Conservation (phyloP, 257 asterid species). For the Nicotiana obtusifolia region DNA sequence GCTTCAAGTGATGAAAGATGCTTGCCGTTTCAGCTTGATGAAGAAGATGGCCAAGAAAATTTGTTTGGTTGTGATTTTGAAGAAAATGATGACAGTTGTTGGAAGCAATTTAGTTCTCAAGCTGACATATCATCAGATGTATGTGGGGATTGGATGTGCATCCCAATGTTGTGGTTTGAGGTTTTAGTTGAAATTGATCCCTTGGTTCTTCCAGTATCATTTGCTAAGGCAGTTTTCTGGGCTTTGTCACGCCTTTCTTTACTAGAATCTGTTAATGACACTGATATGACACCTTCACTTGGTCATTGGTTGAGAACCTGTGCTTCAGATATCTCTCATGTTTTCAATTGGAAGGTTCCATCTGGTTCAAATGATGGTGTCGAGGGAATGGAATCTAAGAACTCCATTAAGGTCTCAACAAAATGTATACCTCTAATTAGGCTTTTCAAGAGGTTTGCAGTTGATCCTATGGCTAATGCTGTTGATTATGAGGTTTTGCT, state of each 20-base stretch:
- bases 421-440: conserved; percentile 72
- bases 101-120: conserved; percentile 73
- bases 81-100: conserved; percentile 60
- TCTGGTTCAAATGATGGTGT: conserved; percentile 93
- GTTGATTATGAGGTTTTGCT: not conserved
- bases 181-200: conserved; percentile 85
- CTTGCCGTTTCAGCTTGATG: conserved; percentile 30
- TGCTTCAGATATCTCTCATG: conserved; percentile 69
- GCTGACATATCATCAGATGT: conserved; percentile 52
- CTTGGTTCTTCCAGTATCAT: conserved; percentile 60
- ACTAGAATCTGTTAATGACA: conserved; percentile 51
- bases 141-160: conserved; percentile 88
- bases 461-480: conserved; percentile 15
- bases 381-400: conserved; percentile 61
- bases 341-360: conserved; percentile 87
- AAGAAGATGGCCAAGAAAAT: conserved; percentile 57
- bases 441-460: conserved; percentile 76
- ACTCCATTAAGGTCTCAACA: conserved; percentile 67
- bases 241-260: conserved; percentile 76
- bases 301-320: conserved; percentile 58
- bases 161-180: conserved; percentile 96
- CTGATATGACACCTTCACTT: conserved; percentile 46
- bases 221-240: conserved; percentile 89
- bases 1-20: conserved; percentile 46
- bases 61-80: conserved; percentile 34